Evolutionary conservation across 768 basidiomycete species (phyloP), one percentile per base, ranked within the genome.

Genomic region (Boletus rubroflammeus): DNA sequence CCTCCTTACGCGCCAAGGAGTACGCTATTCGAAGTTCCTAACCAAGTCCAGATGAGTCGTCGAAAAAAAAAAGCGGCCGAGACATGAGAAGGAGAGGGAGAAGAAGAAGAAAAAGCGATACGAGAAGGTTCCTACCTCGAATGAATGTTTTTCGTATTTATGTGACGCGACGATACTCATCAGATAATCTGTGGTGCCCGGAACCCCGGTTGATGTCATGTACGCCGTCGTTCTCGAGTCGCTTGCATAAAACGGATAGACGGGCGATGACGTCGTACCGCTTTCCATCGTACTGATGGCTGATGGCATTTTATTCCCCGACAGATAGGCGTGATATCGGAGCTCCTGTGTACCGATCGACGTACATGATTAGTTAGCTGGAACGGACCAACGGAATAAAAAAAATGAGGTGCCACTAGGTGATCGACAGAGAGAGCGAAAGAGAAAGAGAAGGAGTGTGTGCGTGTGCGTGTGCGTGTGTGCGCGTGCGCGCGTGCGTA

Each of bases 21-120:
- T 58, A 77, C 0, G 80, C 79, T 43, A 82, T 58, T 42, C 80
- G 80, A 38, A 82, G 74, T 68, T 83, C 81, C 81, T 83, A 56
- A 19, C 48, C 48, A 39, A 40, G 21, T 40, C 28, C 46, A 28
- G 21, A 43, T 47, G 25, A 46, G 50, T 25, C 31, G 45, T 49
- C 50, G 50, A 26, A 17, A 35, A 19, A 35, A 19, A 10, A 36
- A n/a, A 38, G 36, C 8, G 35, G 13, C 41, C 29, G 19, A 19
- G 5, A 47, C 9, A 10, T 6, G 28, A 50, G 7, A 10, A 15
- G 34, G 6, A 13, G 10, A 10, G 13, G 29, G 2, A 6, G 34
- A 0, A 25, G 13, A 8, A 7, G 4, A 25, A 25, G 23, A 5
- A 13, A 32, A 9, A 11, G n/a, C 8, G 32, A 47, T 3, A 3